Evolutionary conservation across 768 basidiomycete species (phyloP).

Genomic region (Lentinula boryana): DNA sequence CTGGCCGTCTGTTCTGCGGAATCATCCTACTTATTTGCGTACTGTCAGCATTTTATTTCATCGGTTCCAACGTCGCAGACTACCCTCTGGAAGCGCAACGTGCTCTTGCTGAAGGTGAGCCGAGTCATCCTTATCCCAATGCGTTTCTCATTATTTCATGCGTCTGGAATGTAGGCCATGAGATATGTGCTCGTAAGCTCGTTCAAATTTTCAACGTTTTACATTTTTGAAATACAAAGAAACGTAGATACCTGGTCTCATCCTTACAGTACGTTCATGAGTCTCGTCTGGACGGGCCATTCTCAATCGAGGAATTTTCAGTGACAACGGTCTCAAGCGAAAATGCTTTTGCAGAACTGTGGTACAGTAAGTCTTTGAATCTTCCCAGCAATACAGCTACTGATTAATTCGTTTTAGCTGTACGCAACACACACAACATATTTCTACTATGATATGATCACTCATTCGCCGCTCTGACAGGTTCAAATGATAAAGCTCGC

Average conservation of each 20-base stretch:
- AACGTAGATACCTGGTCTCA: slow-evolving; percentile 48
- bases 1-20: background rate
- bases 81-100: slow-evolving; percentile 54
- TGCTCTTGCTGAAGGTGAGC: slow-evolving; percentile 36
- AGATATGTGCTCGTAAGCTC: slow-evolving; percentile 54
- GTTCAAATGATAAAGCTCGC: slow-evolving; percentile 50
- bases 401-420: slow-evolving; percentile 22
- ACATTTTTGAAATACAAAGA: background rate
- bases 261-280: slow-evolving; percentile 37
- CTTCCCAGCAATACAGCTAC: background rate
- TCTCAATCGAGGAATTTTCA: slow-evolving; percentile 12
- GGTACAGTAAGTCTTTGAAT: slow-evolving; percentile 47
- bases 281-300: background rate
- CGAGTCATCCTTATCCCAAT: background rate
- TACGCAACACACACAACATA: background rate
- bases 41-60: slow-evolving; percentile 49
- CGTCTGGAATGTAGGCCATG: slow-evolving; percentile 28
- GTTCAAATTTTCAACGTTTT: background rate
- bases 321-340: slow-evolving; percentile 57
- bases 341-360: slow-evolving; percentile 72
- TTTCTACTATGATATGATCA: slow-evolving; percentile 11
- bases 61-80: slow-evolving; percentile 51
- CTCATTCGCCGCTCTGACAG: slow-evolving; percentile 19
- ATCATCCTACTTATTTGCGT: background rate
- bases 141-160: background rate